phyloP scores from a whole-genome alignment of 495 filamentous ascomycete species.

The Delitschia confertaspora region DNA sequence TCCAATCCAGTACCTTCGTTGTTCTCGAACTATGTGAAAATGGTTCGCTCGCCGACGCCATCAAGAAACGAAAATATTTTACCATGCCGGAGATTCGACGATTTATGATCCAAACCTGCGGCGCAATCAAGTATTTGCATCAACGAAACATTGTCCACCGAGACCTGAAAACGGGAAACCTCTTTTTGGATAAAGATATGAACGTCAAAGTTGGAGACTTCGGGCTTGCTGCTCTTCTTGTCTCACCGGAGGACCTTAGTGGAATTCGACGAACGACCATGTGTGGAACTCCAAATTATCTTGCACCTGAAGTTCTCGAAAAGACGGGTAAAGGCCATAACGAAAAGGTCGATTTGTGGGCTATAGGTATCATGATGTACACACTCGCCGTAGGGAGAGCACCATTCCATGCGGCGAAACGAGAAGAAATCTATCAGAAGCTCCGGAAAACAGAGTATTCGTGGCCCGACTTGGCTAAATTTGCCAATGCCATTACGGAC shows the following conservation, averaged over 20 bases:
- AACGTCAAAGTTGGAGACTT: constrained; percentile 98
- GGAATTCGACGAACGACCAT: constrained; percentile 67
- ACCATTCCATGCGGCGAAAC: constrained; percentile 37
- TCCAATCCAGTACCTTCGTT: constrained; percentile 79
- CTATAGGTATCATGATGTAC: constrained; percentile 84
- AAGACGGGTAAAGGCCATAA: constrained; percentile 82
- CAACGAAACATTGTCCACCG: constrained; percentile 89
- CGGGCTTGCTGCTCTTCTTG: constrained; percentile 83
- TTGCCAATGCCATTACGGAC: constrained; percentile 34
- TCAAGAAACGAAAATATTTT: constrained; percentile 75
- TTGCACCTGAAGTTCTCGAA: constrained; percentile 89
- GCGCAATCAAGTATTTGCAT: constrained; percentile 96
- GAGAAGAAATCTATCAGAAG: constrained; percentile 40
- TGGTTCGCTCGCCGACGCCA: constrained; percentile 97
- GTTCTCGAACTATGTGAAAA: constrained; percentile 91
- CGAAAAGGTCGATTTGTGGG: constrained; percentile 94
- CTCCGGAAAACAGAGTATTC: constrained; percentile 34
- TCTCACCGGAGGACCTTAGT: constrained; percentile 74
- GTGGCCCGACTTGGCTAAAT: constrained; percentile 35
- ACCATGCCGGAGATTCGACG: constrained; percentile 87
- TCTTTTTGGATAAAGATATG: constrained; percentile 94
- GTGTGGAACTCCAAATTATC: constrained; percentile 97
- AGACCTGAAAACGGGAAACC: constrained; percentile 95
- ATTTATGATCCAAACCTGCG: constrained; percentile 86
- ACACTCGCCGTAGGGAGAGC: constrained; percentile 38